A percentile compares a stretch with the other conserved stretches of the same genome.
Conservation (phyloP, 108 stramenopile species). For the Fistulifera pelliculosa region DNA sequence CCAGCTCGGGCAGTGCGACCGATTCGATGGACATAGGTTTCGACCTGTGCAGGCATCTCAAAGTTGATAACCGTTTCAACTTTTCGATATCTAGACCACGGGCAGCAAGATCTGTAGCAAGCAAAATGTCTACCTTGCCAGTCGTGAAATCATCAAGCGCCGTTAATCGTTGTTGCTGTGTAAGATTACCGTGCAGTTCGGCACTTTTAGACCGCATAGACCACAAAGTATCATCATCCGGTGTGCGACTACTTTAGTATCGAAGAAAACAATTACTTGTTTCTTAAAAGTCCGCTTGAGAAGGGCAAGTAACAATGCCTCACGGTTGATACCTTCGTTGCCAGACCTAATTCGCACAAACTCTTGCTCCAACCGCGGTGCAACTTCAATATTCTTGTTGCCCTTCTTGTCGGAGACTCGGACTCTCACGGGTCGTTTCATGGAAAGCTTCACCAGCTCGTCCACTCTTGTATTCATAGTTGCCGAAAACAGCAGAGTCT, state of each 20-base stretch:
- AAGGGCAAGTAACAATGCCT: slow-evolving; percentile 85
- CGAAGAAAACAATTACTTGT: slow-evolving; percentile 91
- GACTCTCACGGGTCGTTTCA: slow-evolving; percentile 90
- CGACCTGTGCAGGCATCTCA: slow-evolving; percentile 92
- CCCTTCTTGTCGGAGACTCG: slow-evolving; percentile 52
- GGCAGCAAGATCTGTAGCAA: slow-evolving; percentile 97
- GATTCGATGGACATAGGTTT: slow-evolving; percentile 95
- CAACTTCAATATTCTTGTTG: slow-evolving; percentile 68
- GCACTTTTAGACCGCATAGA: slow-evolving; percentile 76
- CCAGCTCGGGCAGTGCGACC: slow-evolving; percentile 97
- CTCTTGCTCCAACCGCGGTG: slow-evolving; percentile 91
- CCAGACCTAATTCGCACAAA: slow-evolving; percentile 83
- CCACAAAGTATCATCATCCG: slow-evolving; percentile 81
- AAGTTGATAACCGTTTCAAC: slow-evolving; percentile 94
- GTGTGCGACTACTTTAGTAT: slow-evolving; percentile 89
- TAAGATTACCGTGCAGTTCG: slow-evolving; percentile 95
- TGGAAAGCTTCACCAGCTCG: slow-evolving; percentile 77
- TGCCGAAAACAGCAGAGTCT: slow-evolving; percentile 95
- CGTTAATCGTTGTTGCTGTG: slow-evolving; percentile 79
- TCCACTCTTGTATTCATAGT: slow-evolving; percentile 96
- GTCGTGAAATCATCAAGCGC: slow-evolving; percentile 85
- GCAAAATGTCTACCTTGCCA: slow-evolving; percentile 85
- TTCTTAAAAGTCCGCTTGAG: slow-evolving; percentile 76
- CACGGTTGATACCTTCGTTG: slow-evolving; percentile 82
- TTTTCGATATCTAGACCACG: slow-evolving; percentile 84